Conservation (phyloP, 2,329 filamentous ascomycete genomes). For the Pyricularia sp. region DNA sequence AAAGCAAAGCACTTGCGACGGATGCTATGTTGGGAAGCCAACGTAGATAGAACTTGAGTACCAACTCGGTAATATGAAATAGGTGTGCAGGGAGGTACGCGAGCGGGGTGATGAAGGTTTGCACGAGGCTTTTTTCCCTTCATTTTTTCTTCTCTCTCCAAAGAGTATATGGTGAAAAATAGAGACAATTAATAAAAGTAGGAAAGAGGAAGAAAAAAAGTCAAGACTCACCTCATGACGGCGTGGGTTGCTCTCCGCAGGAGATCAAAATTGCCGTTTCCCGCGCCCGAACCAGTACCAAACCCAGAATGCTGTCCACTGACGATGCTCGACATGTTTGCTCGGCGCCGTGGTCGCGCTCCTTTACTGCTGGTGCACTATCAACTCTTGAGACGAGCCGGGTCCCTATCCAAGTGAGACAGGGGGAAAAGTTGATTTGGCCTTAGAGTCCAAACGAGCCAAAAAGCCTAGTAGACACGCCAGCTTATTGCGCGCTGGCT, state of each 20-base stretch:
- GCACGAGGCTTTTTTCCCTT: neutral
- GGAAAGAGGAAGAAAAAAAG: neutral
- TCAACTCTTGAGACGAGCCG: neutral
- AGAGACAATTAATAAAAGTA: neutral
- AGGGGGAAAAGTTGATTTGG: neutral
- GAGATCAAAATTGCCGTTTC: conserved; percentile 34
- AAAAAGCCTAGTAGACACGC: neutral
- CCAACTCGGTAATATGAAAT: neutral
- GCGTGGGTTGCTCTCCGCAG: conserved; percentile 51
- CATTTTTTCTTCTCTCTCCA: neutral
- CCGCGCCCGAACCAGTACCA: neutral
- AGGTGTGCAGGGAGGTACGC: neutral
- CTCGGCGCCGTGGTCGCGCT: neutral
- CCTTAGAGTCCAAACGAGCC: neutral
- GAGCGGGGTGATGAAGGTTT: neutral
- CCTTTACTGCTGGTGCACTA: neutral
- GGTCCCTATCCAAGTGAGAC: neutral
- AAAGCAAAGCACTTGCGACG: neutral
- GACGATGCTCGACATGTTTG: neutral
- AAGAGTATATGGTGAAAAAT: neutral
- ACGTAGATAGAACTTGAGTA: neutral
- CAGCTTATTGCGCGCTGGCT: neutral
- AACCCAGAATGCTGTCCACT: neutral
- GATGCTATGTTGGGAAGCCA: neutral
- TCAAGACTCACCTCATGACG: conserved; percentile 42